phyloP scores from a whole-genome alignment of 805 yeast genomes.

The Candida easanensis region DNA sequence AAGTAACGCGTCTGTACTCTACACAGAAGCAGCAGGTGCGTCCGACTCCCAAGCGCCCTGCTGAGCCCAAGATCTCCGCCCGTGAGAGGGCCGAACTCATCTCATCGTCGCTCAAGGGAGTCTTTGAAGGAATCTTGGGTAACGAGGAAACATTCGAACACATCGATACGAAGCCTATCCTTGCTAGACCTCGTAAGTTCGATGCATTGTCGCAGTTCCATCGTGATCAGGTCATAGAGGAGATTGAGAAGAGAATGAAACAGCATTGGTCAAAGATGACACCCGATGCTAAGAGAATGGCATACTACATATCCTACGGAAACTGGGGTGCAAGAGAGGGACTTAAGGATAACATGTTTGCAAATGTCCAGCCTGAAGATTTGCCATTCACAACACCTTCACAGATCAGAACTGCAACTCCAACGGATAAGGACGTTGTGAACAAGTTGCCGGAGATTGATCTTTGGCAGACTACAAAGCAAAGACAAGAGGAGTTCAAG shows the following conservation, averaged over 20 bases:
- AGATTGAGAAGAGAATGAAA: conserved; percentile 45
- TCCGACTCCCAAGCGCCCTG: not conserved
- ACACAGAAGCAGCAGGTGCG: not conserved
- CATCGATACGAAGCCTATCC: conserved; percentile 44
- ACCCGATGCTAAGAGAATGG: conserved; percentile 48
- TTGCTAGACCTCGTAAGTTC: conserved; percentile 33
- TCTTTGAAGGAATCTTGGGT: conserved; percentile 30
- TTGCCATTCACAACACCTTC: conserved; percentile 52
- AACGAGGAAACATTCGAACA: conserved; percentile 44
- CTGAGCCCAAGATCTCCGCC: conserved; percentile 13
- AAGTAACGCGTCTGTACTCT: no score
- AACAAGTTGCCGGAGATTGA: conserved; percentile 36
- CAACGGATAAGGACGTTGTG: conserved; percentile 20
- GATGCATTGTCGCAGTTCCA: conserved; percentile 39
- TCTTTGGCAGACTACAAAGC: conserved; percentile 41
- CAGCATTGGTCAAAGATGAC: conserved; percentile 55
- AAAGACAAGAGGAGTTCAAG: conserved; percentile 41
- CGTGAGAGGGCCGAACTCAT: conserved; percentile 26
- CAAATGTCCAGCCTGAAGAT: conserved; percentile 51
- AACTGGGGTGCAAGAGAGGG: conserved; percentile 68
- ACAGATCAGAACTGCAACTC: conserved; percentile 19
- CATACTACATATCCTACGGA: conserved; percentile 65
- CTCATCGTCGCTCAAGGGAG: conserved; percentile 24
- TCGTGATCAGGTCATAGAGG: conserved; percentile 55
- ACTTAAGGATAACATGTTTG: conserved; percentile 43